Evolutionary conservation across 352 stramenopile genomes (phyloP).

Genomic region (Thalassiosira exigua): DNA sequence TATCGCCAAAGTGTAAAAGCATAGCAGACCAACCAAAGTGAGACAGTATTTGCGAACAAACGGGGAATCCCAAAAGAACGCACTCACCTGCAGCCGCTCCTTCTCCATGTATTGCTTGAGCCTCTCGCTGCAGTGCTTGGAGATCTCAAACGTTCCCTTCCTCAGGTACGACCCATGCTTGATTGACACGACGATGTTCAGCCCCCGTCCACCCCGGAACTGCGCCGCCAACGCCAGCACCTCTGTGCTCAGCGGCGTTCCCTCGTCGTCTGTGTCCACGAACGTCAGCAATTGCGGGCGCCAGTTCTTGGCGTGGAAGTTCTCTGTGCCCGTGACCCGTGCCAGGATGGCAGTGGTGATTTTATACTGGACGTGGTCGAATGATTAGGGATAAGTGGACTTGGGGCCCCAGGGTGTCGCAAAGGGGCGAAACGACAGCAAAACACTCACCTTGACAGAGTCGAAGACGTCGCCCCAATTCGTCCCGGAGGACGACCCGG

Average conservation of each 20-base stretch:
- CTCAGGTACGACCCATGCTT: slow-evolving; percentile 33
- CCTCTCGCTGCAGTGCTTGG: slow-evolving; percentile 32
- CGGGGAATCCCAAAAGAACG: not conserved
- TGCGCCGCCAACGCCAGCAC: slow-evolving; percentile 77
- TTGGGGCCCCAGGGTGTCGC: no score
- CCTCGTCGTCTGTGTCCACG: slow-evolving; percentile 72
- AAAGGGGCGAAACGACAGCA: no score
- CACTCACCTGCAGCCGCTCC: slow-evolving; percentile 59
- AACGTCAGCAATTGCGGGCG: slow-evolving; percentile 84
- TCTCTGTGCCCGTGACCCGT: slow-evolving; percentile 49
- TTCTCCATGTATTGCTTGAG: slow-evolving; percentile 75
- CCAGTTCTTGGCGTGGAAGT: slow-evolving; percentile 86
- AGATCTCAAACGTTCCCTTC: slow-evolving; percentile 36
- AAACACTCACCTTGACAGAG: no score
- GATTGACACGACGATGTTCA: slow-evolving; percentile 42
- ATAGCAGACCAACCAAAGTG: no score
- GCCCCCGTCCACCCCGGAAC: slow-evolving; percentile 82
- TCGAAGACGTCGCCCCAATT: slow-evolving; percentile 55
- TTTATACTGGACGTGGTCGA: slow-evolving; percentile 52
- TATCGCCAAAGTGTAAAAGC: no score
- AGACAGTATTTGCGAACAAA: no score
- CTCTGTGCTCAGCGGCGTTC: slow-evolving; percentile 59
- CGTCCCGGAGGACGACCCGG: slow-evolving; percentile 7
- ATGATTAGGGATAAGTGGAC: no score
- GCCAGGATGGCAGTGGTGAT: slow-evolving; percentile 43